Conservation (phyloP, 208 protist species). For the Acanthamoeba castellanii region DNA sequence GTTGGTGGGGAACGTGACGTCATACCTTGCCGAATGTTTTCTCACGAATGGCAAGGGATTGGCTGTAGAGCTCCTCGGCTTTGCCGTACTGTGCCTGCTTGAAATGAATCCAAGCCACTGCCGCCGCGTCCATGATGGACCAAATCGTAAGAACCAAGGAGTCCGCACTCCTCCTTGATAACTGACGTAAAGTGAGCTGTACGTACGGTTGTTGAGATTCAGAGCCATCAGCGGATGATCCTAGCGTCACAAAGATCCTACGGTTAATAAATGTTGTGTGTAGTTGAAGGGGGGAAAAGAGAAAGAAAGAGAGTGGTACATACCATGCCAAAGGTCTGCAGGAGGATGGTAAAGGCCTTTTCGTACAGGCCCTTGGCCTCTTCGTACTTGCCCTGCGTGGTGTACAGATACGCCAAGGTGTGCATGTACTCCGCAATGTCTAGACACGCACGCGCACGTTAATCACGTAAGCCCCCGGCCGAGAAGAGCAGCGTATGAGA, state of each 20-base stretch:
- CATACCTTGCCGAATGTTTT: conserved; percentile 75
- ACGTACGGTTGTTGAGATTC: conserved; percentile 54
- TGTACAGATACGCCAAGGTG: conserved; percentile 71
- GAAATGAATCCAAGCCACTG: conserved; percentile 75
- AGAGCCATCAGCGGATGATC: conserved; percentile 68
- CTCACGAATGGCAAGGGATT: conserved; percentile 64
- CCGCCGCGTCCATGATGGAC: background rate
- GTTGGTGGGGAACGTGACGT: background rate
- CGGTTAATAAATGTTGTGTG: background rate
- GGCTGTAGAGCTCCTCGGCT: conserved; percentile 71
- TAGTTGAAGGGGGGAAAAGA: background rate
- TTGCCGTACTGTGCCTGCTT: conserved; percentile 66
- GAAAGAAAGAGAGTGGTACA: background rate
- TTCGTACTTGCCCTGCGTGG: conserved; percentile 74
- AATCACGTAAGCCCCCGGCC: background rate
- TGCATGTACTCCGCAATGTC: conserved; percentile 71
- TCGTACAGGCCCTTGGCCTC: conserved; percentile 55
- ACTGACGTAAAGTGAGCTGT: background rate
- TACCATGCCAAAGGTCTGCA: conserved; percentile 66
- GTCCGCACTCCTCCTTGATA: no score
- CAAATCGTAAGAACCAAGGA: background rate
- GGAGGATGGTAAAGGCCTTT: conserved; percentile 47
- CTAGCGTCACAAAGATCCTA: background rate
- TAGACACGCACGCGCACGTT: background rate
- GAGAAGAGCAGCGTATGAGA: no score